phyloP scores from a whole-genome alignment of 306 rosid genomes.

The Vicia villosa region DNA sequence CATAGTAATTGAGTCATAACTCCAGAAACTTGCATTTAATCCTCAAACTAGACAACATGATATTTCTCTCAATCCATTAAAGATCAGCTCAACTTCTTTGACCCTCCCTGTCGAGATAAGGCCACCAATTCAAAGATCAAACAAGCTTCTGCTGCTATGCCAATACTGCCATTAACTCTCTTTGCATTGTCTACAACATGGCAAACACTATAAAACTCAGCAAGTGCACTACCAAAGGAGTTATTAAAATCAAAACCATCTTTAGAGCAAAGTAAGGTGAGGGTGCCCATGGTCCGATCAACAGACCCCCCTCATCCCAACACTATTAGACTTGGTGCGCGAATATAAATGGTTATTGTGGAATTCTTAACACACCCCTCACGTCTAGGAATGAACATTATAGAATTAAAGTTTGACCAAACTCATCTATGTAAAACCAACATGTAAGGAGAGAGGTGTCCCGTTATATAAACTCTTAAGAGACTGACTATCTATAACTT shows the following conservation, averaged over 20 bases:
- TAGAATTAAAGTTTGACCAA: too few species aligned
- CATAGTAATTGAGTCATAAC: too few species aligned
- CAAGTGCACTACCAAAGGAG: slow-evolving; percentile 59
- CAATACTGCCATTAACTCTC: slow-evolving; percentile 48
- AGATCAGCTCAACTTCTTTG: slow-evolving; percentile 60
- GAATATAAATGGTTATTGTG: too few species aligned
- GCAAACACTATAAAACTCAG: slow-evolving; percentile 67
- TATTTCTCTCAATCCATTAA: slow-evolving; percentile 50
- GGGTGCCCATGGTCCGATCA: too few species aligned
- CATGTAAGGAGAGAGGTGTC: too few species aligned
- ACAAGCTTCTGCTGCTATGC: slow-evolving; percentile 43
- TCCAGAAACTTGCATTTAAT: slow-evolving; percentile 49
- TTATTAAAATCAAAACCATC: slow-evolving; percentile 61
- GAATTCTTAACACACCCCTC: too few species aligned
- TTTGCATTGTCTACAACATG: slow-evolving; percentile 55
- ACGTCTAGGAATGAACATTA: too few species aligned
- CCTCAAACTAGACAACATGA: slow-evolving; percentile 59
- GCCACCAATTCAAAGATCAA: slow-evolving; percentile 56
- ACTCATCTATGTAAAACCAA: too few species aligned
- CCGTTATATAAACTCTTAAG: too few species aligned
- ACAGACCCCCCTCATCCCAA: too few species aligned
- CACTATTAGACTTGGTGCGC: too few species aligned
- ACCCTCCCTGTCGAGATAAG: slow-evolving; percentile 53
- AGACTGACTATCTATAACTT: too few species aligned
- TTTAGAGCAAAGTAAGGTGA: slow-evolving; percentile 47